phyloP scores from a whole-genome alignment of 2,329 filamentous ascomycete species.

The Botrytis pseudocinerea region DNA sequence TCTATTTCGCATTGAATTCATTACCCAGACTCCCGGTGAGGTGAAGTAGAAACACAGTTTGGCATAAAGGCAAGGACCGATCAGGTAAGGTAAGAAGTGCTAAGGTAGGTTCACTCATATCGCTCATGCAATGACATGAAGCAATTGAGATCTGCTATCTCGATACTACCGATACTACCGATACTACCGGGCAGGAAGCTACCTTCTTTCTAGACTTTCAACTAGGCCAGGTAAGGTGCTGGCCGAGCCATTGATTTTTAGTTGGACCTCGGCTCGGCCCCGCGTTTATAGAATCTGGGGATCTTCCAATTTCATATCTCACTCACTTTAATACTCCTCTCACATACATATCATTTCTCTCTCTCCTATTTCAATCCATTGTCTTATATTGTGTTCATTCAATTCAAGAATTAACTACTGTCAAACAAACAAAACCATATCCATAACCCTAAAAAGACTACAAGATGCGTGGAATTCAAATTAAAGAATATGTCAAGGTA shows the following conservation, averaged over 20 bases:
- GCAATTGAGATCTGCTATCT: background rate
- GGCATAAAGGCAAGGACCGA: background rate
- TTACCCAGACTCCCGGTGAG: background rate
- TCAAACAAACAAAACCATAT: background rate
- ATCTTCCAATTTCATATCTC: background rate
- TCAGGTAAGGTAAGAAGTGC: background rate
- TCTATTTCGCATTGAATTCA: background rate
- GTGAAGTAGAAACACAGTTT: background rate
- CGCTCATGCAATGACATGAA: background rate
- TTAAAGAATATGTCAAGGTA: constrained; percentile 75
- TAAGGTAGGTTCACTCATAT: background rate
- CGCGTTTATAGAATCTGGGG: constrained; percentile 15
- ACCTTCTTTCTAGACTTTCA: background rate
- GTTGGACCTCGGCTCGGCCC: constrained; percentile 17
- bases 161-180: background rate
- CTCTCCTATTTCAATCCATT: background rate
- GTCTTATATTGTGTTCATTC: background rate
- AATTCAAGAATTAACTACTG: no score
- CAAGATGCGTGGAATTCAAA: constrained; percentile 73
- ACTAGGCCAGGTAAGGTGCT: background rate
- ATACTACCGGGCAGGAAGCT: background rate
- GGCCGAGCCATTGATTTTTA: background rate
- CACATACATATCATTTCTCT: background rate
- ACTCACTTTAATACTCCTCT: background rate
- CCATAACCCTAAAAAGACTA: background rate